A percentile compares a stretch with the other conserved stretches of the same genome.
phyloP scores from a whole-genome alignment of 2,329 filamentous ascomycete genomes.

The Hirsutella minnesotensis region DNA sequence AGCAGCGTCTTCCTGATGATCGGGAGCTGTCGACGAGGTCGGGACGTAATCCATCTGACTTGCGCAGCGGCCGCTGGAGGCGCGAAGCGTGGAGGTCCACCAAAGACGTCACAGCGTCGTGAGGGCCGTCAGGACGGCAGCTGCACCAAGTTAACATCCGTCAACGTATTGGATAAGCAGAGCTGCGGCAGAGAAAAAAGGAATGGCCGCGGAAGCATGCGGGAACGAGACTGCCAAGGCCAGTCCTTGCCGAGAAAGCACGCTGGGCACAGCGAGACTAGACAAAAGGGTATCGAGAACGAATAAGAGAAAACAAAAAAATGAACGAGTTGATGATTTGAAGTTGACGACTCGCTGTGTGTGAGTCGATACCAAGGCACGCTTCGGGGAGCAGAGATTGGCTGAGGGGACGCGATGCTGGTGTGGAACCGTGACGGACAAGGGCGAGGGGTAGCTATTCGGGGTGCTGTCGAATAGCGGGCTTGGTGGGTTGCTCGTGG shows the following conservation, averaged over 20 bases:
- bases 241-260: no score
- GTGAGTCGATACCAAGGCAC: slow-evolving; percentile 1
- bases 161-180: slow-evolving; percentile 27
- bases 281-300: neutral
- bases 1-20: slow-evolving; percentile 33
- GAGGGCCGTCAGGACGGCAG: slow-evolving; percentile 41
- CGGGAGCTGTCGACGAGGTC: slow-evolving; percentile 37
- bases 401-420: slow-evolving; percentile 19
- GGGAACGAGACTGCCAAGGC: neutral
- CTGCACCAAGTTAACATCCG: slow-evolving; percentile 44
- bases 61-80: slow-evolving; percentile 22
- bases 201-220: neutral
- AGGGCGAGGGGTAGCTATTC: slow-evolving; percentile 3
- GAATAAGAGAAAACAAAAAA: neutral
- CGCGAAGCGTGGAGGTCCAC: slow-evolving; percentile 32
- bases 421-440: slow-evolving; percentile 19
- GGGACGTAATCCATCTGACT: slow-evolving; percentile 43
- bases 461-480: neutral
- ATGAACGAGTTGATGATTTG: neutral
- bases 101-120: slow-evolving; percentile 38
- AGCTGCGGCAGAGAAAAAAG: slow-evolving; percentile 3
- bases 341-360: neutral
- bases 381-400: slow-evolving; percentile 19
- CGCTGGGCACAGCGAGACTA: neutral
- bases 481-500: neutral